A percentile compares a stretch with the other conserved stretches of the same genome.
These are phyloP conservation scores for Aristolochia californica DNA, from an alignment of 164 flowering plant species.

Conservation along the genomic window DNA sequence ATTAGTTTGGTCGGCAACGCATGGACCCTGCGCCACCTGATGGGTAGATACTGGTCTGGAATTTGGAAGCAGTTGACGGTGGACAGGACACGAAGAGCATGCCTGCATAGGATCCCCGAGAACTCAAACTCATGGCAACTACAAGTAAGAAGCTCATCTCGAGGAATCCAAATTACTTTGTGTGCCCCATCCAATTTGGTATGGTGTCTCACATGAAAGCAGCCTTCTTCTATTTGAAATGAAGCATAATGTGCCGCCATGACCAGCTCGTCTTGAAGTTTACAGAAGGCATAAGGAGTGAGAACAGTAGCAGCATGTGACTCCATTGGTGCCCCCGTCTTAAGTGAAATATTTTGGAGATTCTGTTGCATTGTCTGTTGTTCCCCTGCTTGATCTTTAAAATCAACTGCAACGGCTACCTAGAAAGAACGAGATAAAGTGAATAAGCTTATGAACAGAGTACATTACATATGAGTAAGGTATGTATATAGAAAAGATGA, in stretches of 20 bases:
- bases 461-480: too few relatives aligned
- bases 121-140: conserved; percentile 86
- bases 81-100: conserved; percentile 82
- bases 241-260: conserved; percentile 89
- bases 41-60: conserved; percentile 77
- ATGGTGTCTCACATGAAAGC: conserved; percentile 77
- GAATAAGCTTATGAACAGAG: too few relatives aligned
- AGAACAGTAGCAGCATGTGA: conserved; percentile 83
- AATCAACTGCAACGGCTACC: conserved; percentile 86
- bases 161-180: conserved; percentile 67
- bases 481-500: background rate
- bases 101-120: conserved; percentile 86
- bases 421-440: conserved; percentile 7
- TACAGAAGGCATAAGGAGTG: conserved; percentile 80
- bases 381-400: conserved; percentile 89
- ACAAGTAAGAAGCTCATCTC: conserved; percentile 67
- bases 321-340: conserved; percentile 97
- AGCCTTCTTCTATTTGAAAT: conserved; percentile 56
- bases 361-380: conserved; percentile 95
- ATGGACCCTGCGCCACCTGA: conserved; percentile 70
- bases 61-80: conserved; percentile 86
- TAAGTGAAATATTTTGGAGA: conserved; percentile 77
- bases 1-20: conserved; percentile 26
- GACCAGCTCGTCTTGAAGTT: conserved; percentile 91
- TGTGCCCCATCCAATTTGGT: conserved; percentile 77